Conservation (phyloP, 345 rosid species). For the Noccaea bulbosa region DNA sequence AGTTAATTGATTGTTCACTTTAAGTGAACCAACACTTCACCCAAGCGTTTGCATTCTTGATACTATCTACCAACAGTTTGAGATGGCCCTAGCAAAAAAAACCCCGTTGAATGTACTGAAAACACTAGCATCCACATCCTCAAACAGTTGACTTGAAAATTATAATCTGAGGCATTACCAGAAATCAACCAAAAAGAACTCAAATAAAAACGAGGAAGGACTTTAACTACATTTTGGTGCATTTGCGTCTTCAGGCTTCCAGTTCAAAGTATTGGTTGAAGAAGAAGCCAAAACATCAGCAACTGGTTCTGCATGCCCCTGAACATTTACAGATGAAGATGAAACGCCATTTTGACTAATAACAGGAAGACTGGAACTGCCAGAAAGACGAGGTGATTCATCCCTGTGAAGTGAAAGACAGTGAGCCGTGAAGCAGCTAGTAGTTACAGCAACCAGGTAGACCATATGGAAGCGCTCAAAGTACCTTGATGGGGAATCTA, state of each 20-base stretch:
- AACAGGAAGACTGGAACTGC: constrained; percentile 47
- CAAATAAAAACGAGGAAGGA: constrained; percentile 32
- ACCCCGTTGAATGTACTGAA: neutral
- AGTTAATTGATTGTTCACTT: neutral
- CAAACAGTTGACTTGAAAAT: constrained; percentile 10
- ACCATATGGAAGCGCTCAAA: constrained; percentile 17
- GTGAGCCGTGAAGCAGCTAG: constrained; percentile 22
- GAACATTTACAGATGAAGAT: constrained; percentile 40
- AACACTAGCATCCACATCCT: constrained; percentile 26
- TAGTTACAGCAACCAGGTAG: constrained; percentile 25
- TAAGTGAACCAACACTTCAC: constrained; percentile 12
- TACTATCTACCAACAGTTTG: constrained; percentile 21
- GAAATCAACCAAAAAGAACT: constrained; percentile 13
- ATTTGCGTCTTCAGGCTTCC: constrained; percentile 64
- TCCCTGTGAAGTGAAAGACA: constrained; percentile 53
- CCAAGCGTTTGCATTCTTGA: constrained; percentile 27
- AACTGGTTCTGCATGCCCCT: constrained; percentile 43
- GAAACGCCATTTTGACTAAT: constrained; percentile 50
- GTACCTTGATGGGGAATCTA: constrained; percentile 61
- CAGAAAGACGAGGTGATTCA: constrained; percentile 43
- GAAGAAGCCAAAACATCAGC: constrained; percentile 44
- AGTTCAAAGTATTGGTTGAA: constrained; percentile 47
- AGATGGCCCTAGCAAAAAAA: constrained; percentile 14
- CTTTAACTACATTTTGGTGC: constrained; percentile 75
- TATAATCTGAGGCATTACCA: constrained; percentile 11